Base-by-base conservation (phyloP, 2,329 filamentous ascomycete genomes). In the Aspergillus sp. region DNA sequence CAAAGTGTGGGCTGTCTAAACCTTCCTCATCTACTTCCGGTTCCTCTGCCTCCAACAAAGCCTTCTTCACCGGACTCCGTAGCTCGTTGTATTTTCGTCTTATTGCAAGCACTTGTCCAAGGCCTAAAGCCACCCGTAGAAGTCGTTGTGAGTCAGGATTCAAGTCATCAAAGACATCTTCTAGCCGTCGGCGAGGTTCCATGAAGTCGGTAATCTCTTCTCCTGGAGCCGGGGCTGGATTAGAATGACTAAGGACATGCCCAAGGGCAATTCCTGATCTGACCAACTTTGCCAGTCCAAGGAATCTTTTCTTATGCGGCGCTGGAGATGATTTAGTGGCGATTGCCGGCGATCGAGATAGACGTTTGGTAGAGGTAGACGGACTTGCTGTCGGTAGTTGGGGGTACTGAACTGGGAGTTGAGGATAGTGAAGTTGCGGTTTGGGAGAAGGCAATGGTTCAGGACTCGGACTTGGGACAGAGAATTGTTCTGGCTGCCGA, bases 91-190 rank as follows among this genome's bases (percentile, higher is more conserved):
- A 55, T 56, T 66, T 68, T 49, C 73, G 73, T 49, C 73, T 70
- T 64, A 74, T 79, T 11, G 76, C 79, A 56, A 81, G 71, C 59
- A 78, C 72, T 63, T 81, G 78, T 8, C 77, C 80, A 64, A 82
- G 74, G 9, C 75, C 70, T 49, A 81, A 68, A 30, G 76, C 78
- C 50, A 75, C 77, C 61, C 75, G 72, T 59, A 82, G 60, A 63
- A 80, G 76, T 63, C 76, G 72, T 66, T 75, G 72, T 22, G 75
- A 78, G 3, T 75, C 72, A 8, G 69, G 64, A 47, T 74, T 70
- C 52, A 81, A 76, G n/a, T 73, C 76, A 49, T 66, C 61, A 61
- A 80, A 79, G 23, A 76, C 62, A 30, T 69, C 48, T 50, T 80
- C 75, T 22, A 78, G 53, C 2, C 72, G 72, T 57, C 69, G 66